Evolutionary conservation across 1,284 basidiomycete genomes (phyloP).

Genomic region (Austroboletus niveus): DNA sequence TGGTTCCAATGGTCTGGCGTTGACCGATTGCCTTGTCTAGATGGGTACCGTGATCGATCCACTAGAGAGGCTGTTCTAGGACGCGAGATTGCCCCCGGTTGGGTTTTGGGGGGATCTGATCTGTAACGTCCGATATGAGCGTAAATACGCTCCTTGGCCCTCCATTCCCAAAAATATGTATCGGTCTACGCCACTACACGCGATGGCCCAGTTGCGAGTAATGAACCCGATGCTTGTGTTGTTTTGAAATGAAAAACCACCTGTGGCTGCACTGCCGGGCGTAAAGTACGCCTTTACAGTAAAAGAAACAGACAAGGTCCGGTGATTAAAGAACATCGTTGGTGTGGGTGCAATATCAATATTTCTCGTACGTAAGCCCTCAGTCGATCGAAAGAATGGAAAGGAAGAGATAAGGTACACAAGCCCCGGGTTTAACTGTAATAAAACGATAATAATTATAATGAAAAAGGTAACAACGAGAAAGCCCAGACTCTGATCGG

Average conservation of each 20-base stretch:
- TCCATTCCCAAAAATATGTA: background rate
- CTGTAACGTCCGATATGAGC: background rate
- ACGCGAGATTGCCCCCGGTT: background rate
- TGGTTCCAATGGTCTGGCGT: background rate
- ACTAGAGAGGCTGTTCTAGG: constrained; percentile 55
- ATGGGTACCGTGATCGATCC: constrained; percentile 78
- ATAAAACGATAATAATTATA: too few species aligned
- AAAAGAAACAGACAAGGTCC: background rate
- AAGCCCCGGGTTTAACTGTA: too few species aligned
- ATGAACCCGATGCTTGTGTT: constrained; percentile 16
- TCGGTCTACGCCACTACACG: background rate
- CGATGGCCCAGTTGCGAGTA: background rate
- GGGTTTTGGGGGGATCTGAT: background rate
- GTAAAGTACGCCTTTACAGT: background rate
- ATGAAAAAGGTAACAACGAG: too few species aligned
- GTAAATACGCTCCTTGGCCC: background rate
- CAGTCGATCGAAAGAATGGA: too few species aligned
- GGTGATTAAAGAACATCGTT: background rate
- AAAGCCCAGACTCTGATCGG: background rate
- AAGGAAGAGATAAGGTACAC: too few species aligned
- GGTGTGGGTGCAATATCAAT: background rate
- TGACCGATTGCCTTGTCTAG: constrained; percentile 35
- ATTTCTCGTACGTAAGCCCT: too few species aligned
- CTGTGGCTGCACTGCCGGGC: background rate
- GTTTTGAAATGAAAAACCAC: too few species aligned